phyloP scores from a whole-genome alignment of 2,329 filamentous ascomycete species.

The Sclerotinia glacialis region DNA sequence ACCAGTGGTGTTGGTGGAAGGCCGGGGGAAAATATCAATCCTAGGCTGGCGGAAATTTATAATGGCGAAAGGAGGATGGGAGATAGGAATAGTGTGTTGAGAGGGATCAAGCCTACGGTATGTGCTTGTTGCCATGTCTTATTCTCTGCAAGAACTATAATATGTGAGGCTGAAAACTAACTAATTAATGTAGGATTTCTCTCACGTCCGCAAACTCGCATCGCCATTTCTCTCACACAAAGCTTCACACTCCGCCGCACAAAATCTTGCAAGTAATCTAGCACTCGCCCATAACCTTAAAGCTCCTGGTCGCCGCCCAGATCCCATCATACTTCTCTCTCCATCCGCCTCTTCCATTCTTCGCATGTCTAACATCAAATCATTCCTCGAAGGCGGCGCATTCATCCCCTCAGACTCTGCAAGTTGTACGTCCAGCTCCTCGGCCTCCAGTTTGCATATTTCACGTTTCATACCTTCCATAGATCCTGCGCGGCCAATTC shows the following conservation, averaged over 20 bases:
- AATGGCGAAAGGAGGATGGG: constrained; percentile 87
- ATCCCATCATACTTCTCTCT: constrained; percentile 95
- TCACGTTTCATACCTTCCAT: constrained; percentile 71
- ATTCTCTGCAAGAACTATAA: not conserved
- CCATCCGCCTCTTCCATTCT: constrained; percentile 93
- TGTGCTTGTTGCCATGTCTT: constrained; percentile 35
- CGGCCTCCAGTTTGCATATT: constrained; percentile 81
- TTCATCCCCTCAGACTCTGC: constrained; percentile 73
- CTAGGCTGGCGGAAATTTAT: constrained; percentile 82
- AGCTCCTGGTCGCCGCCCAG: constrained; percentile 50
- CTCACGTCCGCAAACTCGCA: constrained; percentile 83
- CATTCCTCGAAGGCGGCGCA: constrained; percentile 81
- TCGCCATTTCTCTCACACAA: constrained; percentile 70
- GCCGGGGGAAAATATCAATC: constrained; percentile 70
- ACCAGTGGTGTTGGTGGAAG: constrained; percentile 48
- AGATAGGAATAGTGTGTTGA: constrained; percentile 82
- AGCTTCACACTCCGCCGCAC: constrained; percentile 42
- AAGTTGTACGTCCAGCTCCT: constrained; percentile 58
- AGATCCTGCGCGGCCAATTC: constrained; percentile 68
- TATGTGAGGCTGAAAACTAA: not conserved
- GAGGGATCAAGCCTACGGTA: constrained; percentile 86
- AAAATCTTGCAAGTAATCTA: constrained; percentile 43
- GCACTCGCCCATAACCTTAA: constrained; percentile 55
- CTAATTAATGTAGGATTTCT: constrained; percentile 71
- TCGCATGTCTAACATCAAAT: constrained; percentile 92